Evolutionary conservation across 257 asterid genomes (phyloP), one percentile per base, ranked within the genome.

Genomic region (Solanum sitiens): DNA sequence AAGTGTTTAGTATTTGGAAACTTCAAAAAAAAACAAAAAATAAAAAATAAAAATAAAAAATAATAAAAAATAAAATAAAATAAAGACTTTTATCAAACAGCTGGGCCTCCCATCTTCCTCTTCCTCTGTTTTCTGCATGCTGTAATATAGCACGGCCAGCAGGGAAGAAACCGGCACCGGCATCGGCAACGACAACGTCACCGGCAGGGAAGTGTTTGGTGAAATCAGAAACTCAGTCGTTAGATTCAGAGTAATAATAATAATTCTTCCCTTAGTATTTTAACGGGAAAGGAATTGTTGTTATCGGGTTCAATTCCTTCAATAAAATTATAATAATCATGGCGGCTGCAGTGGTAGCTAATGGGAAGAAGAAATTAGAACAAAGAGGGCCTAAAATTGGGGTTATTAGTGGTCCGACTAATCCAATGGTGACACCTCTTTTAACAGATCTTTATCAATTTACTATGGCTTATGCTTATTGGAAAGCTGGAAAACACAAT

Each of bases 401-500:
- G 40, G 44, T 61, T 61, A 91, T 92, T 87, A 91, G 86, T 79
- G 92, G 96, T 20, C 98, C 98, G 33, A 95, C 98, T 70, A 95
- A 97, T 95, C 98, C 99, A 12, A 97, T 95, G 98, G 98, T 95
- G 80, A 95, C 99, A 21, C 99, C 99, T 92, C 92, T 97, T 9
- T 92, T 97, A 86, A 97, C 99, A 89, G 99, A 95, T 92, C 98
- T 97, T 86, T 97, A 97, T 90, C 98, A 97, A 93, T 97, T 95
- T 90, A 94, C 98, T 72, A 93, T 97, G 99, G 99, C 98, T 53
- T 97, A 97, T 88, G 98, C 99, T 83, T 95, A 97, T 91, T 97
- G 99, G 99, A 97, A 95, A 93, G 98, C 97, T 85, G 95, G 95
- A 76, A 97, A 97, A 83, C 98, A 95, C 86, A 86, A 93, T 76